phyloP scores from a whole-genome alignment of 2,329 filamentous ascomycete genomes.

The Aspergillus thermomutatus region DNA sequence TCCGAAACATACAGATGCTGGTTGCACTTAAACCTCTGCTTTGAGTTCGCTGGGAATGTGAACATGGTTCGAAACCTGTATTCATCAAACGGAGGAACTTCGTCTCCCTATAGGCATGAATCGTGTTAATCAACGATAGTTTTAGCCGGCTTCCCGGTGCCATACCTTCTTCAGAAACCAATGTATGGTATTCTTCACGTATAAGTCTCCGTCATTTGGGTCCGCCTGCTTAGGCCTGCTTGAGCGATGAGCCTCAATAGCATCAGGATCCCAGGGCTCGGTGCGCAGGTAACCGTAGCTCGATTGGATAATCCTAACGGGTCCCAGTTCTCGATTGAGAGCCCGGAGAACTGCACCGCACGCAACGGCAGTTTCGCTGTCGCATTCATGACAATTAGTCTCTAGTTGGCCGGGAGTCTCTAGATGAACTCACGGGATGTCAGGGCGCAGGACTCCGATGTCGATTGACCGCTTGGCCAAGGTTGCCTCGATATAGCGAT shows the following conservation, averaged over 20 bases:
- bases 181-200: slow-evolving; percentile 20
- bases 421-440: not conserved
- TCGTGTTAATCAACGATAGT: no score
- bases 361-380: slow-evolving; percentile 25
- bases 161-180: slow-evolving; percentile 21
- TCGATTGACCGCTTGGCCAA: no score
- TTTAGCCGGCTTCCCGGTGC: no score
- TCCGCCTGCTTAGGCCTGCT: slow-evolving; percentile 7
- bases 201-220: slow-evolving; percentile 14
- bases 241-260: slow-evolving; percentile 5
- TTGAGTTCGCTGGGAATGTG: no score
- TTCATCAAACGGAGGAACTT: no score
- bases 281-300: slow-evolving; percentile 28
- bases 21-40: no score
- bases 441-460: not conserved
- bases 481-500: slow-evolving; percentile 13
- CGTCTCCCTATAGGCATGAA: not conserved
- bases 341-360: slow-evolving; percentile 29
- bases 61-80: no score
- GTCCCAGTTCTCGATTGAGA: slow-evolving; percentile 26
- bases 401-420: not conserved
- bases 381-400: not conserved
- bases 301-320: slow-evolving; percentile 19
- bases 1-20: no score
- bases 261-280: slow-evolving; percentile 13